Base-by-base conservation (phyloP, 2,329 filamentous ascomycete genomes). In the Hortaea sp. region DNA sequence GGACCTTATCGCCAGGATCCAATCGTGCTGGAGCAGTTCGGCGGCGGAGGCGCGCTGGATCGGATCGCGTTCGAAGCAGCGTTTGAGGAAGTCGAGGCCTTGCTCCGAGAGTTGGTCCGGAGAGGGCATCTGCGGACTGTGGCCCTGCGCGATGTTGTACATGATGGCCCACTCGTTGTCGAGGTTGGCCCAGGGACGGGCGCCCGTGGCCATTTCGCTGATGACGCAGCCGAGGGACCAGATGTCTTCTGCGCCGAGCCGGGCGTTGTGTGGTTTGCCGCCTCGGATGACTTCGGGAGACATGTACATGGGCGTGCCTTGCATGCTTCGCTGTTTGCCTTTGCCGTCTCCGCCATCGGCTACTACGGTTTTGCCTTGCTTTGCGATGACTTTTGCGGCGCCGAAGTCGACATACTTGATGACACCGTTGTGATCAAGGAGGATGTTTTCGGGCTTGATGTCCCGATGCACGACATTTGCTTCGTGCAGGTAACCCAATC, bases 101-200 rank as follows among this genome's bases (percentile, higher is more conserved):
- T 79, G 69, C 0, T 82, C 77, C 60, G 85, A 92, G 53, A 98
- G 77, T 66, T 97, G 90, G 44, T 97, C 90, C 1, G 73, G 64
- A 1, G 79, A 75, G 1, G 92, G 92, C 46, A 95, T 74, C 62
- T 88, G 84, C 5, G 92, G 92, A 42, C 88, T 85, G 58, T 95
- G 94, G 53, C 92, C 92, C 63, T 95, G 90, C 1, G 92, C 92
- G 61, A 98, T 98, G 71, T 97, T 97, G 76, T 95, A 98, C 92
- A 98, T 98, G 70, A 98, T 97, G 38, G 92, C 92, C 88, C 89
- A 98, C 67, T 98, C 92, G 63, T 98, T 98, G 70, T 98, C 92
- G 41, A 97, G 80, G 53, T 84, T 88, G 28, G 88, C 88, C 92
- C 92, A 98, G 1, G 92, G 92, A 11, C 90, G 81, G 51, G 88